Percentiles rank a stretch among this genome's conserved stretches.
Conservation (phyloP, 139 green algal species). For the Chlorella sp. region DNA sequence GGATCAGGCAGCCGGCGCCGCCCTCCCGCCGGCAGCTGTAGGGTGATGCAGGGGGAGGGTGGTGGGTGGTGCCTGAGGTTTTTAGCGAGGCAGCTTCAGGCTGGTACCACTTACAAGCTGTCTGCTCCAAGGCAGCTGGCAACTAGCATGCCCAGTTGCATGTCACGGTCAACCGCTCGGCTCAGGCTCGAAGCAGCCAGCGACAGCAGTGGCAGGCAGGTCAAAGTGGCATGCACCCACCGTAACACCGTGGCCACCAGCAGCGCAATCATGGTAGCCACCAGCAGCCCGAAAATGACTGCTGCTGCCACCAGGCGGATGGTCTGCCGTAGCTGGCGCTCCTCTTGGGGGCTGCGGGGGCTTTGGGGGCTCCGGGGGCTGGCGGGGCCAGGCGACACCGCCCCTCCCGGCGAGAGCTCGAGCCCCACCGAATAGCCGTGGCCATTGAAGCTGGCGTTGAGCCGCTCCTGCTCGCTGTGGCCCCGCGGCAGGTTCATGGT, state of each 20-base stretch:
- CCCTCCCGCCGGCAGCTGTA: constrained; percentile 12
- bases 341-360: neutral
- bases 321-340: neutral
- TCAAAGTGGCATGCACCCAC: too few relatives aligned
- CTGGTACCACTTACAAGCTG: too few relatives aligned
- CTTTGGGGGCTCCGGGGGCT: neutral
- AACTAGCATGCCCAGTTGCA: too few relatives aligned
- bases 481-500: neutral
- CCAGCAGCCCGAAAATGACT: constrained; percentile 5
- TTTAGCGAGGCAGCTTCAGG: too few relatives aligned
- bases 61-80: too few relatives aligned
- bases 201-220: too few relatives aligned
- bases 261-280: constrained; percentile 8
- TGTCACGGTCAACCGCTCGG: too few relatives aligned
- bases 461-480: neutral
- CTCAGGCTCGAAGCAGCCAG: too few relatives aligned
- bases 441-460: neutral
- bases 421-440: too few relatives aligned
- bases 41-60: too few relatives aligned
- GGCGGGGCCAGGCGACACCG: neutral
- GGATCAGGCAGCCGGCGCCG: constrained; percentile 19
- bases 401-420: too few relatives aligned
- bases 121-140: too few relatives aligned
- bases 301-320: neutral
- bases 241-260: neutral